A percentile compares a stretch with the other conserved stretches of the same genome.
phyloP scores from a whole-genome alignment of 441 rosid species.

The Pelargonium myrrhifolium region DNA sequence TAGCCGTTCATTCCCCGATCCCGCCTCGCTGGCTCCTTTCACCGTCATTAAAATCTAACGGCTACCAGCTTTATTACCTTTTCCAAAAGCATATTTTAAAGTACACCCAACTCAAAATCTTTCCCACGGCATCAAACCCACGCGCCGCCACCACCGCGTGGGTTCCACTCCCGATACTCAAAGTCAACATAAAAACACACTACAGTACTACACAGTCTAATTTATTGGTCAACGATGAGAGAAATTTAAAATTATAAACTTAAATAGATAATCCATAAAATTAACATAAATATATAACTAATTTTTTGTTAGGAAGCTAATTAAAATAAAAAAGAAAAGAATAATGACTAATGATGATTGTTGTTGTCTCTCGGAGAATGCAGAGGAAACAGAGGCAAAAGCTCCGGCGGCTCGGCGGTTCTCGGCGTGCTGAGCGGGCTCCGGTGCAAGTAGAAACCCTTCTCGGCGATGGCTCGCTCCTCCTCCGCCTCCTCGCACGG shows the following conservation, averaged over 20 bases:
- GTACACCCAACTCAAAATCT: background rate
- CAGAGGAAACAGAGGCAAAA: constrained; percentile 66
- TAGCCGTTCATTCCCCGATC: constrained; percentile 33
- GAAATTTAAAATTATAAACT: background rate
- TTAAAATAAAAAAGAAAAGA: background rate
- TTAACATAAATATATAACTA: too few species aligned
- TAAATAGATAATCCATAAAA: background rate
- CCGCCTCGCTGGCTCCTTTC: constrained; percentile 33
- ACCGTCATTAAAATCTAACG: constrained; percentile 36
- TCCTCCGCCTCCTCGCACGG: constrained; percentile 31
- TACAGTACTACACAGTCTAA: too few species aligned
- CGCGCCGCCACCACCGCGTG: background rate
- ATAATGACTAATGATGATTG: background rate
- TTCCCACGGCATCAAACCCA: background rate
- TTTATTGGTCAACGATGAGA: too few species aligned
- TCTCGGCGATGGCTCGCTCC: constrained; percentile 48
- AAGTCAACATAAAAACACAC: too few species aligned
- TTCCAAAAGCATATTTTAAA: background rate
- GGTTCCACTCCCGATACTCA: background rate
- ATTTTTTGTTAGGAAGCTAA: background rate
- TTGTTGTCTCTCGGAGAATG: constrained; percentile 38
- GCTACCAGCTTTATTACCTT: constrained; percentile 25
- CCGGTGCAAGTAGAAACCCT: constrained; percentile 63
- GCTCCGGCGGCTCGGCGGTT: constrained; percentile 46
- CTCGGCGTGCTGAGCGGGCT: constrained; percentile 37